These are phyloP conservation scores for Marchantia paleacea DNA, from an alignment of 225 moss, liverwort and hornwort species.

Conservation along the genomic window DNA sequence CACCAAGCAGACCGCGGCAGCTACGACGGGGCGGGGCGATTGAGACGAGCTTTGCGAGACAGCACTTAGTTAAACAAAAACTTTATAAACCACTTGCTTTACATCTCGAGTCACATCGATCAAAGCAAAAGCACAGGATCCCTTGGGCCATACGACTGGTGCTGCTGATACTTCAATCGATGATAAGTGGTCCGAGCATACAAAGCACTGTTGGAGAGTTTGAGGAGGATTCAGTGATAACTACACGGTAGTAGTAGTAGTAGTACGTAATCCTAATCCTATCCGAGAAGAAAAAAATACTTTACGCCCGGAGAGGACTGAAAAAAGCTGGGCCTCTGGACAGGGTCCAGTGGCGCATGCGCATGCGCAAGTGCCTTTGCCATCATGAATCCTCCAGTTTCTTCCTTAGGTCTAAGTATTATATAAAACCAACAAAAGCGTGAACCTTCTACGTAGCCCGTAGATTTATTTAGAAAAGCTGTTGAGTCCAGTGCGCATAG, in stretches of 20 bases:
- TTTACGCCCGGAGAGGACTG: not conserved
- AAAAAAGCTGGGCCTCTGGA: not conserved
- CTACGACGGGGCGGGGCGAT: too few species aligned
- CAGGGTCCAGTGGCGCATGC: not conserved
- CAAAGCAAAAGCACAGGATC: not conserved
- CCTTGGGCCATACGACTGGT: not conserved
- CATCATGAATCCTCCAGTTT: not conserved
- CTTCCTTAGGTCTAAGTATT: not conserved
- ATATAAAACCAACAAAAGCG: not conserved
- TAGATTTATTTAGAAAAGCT: constrained; percentile 10
- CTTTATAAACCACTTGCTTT: not conserved
- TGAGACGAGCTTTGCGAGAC: not conserved
- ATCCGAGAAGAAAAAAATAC: not conserved
- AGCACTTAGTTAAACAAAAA: not conserved
- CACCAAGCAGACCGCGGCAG: not conserved
- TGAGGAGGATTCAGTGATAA: not conserved
- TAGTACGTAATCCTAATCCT: not conserved
- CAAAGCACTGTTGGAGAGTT: not conserved
- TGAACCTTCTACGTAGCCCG: not conserved
- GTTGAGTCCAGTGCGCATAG: constrained; percentile 16
- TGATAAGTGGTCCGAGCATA: not conserved
- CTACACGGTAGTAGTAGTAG: not conserved
- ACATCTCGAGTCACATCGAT: not conserved
- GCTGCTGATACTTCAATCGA: not conserved
- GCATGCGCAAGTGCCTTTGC: not conserved